Base-by-base conservation (phyloP, 148 eudicot genomes). In the Persicaria tinctoria region DNA sequence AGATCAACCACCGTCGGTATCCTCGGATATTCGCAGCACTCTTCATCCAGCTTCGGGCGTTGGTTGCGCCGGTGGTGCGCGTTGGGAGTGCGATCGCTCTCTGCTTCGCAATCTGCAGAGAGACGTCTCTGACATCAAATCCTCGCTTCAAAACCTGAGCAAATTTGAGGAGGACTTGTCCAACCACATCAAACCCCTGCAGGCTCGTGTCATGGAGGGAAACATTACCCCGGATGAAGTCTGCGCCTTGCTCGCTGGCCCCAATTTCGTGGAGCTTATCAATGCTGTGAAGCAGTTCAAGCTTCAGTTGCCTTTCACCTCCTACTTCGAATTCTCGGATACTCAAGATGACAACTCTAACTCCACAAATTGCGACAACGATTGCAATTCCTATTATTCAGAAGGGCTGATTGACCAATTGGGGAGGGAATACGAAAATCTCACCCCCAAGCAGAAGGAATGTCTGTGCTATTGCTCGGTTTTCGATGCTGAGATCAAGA, bases 381-480 rank as follows among this genome's bases (percentile, higher is more conserved):
- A 55, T 55, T 20, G 60, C 60, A 8, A 6, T 5, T 5, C 16
- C 60, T 5, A 4, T 16, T 55, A n/a, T n/a, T n/a, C 60, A n/a
- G 60, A 11, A 13, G 60, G 1, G 60, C 60, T 55, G 20, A 55
- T n/a, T 55, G 20, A n/a, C n/a, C 20, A 55, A 55, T 55, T 55
- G 60, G 6, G 8, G 12, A n/a, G 2, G 8, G 23, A n/a, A 55
- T 55, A 55, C 60, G 60, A 55, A 6, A n/a, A 10, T 16, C 60
- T 55, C 20, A 55, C 5, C 12, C 18, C 16, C 0, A n/a, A 4
- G 3, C 60, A n/a, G 23, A 55, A 55, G 60, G n/a, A 55, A 55
- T 55, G 60, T 55, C 60, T 55, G 60, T 55, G 60, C 23, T 55
- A 6, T 55, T 55, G 60, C 60, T 55, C 60, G 60, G 60, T 55